Percentiles rank a stretch among this genome's conserved stretches.
phyloP scores from a whole-genome alignment of 139 green algal genomes.

The Chlorella sp. region DNA sequence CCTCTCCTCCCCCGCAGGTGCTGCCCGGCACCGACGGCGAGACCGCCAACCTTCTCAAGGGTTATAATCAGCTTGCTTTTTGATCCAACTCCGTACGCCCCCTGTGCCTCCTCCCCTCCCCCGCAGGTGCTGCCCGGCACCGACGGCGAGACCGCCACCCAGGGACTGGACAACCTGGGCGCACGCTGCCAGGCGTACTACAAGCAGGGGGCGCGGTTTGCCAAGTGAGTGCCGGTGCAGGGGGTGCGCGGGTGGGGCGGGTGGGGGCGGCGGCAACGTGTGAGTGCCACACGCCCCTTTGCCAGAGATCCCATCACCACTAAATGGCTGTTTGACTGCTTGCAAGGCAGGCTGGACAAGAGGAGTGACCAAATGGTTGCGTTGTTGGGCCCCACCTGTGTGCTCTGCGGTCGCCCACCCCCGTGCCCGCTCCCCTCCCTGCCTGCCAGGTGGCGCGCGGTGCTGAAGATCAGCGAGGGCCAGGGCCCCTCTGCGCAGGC shows the following conservation, averaged over 20 bases:
- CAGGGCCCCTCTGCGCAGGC: constrained; percentile 73
- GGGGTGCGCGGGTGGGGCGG: not conserved
- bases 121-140: constrained; percentile 51
- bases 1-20: constrained; percentile 12
- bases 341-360: not conserved
- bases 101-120: not conserved
- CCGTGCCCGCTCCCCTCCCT: not conserved
- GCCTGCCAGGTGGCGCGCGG: constrained; percentile 72
- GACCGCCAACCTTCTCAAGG: constrained; percentile 65
- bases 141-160: constrained; percentile 62
- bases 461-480: constrained; percentile 79
- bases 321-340: too few species aligned
- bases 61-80: constrained; percentile 83
- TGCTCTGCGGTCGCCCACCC: not conserved
- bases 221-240: constrained; percentile 49
- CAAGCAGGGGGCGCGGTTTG: constrained; percentile 89
- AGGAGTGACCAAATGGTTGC: not conserved
- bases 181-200: constrained; percentile 81
- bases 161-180: constrained; percentile 83
- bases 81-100: constrained; percentile 74
- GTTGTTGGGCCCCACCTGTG: not conserved
- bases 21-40: constrained; percentile 61
- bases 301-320: too few species aligned
- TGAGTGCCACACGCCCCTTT: too few species aligned
- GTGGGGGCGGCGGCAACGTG: too few species aligned